A percentile compares a stretch with the other conserved stretches of the same genome.
Conservation (phyloP, 2,329 filamentous ascomycete genomes). For the Colletotrichum noveboracense region DNA sequence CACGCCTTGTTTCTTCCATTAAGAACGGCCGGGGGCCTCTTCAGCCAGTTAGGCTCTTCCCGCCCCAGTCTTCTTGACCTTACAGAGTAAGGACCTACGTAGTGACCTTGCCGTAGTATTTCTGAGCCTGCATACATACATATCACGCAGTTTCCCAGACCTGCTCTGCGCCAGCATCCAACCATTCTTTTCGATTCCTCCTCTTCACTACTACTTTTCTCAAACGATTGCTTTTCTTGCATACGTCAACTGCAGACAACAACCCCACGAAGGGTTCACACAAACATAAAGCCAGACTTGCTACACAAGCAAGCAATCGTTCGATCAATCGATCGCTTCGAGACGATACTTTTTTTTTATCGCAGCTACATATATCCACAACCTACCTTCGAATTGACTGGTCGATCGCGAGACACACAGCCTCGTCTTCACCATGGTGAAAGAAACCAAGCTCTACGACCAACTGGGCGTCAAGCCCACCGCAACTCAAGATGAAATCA, state of each 20-base stretch:
- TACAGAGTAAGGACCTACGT: slow-evolving; percentile 6
- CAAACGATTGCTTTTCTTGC: slow-evolving; percentile 13
- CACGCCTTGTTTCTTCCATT: slow-evolving; percentile 20
- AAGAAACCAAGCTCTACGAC: slow-evolving; percentile 96
- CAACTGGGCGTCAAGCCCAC: slow-evolving; percentile 78
- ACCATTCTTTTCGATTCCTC: slow-evolving; percentile 10
- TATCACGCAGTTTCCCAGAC: slow-evolving; percentile 11
- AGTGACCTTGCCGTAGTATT: not conserved
- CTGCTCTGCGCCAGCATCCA: not conserved
- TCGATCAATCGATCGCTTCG: not conserved
- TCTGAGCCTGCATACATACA: slow-evolving; percentile 13
- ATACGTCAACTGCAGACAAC: not conserved
- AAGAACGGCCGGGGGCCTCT: not conserved
- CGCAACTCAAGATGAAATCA: slow-evolving; percentile 91
- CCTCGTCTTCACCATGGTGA: slow-evolving; percentile 73
- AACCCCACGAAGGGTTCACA: not conserved
- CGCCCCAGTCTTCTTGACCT: not conserved
- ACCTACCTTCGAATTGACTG: not conserved
- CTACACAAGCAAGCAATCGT: not conserved
- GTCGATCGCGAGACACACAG: not conserved
- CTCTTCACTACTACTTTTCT: not conserved
- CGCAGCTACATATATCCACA: not conserved
- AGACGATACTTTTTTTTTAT: not conserved
- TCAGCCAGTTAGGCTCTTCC: not conserved
- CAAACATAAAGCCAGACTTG: not conserved